phyloP scores from a whole-genome alignment of 306 rosid species.

The Nissolia schottii region DNA sequence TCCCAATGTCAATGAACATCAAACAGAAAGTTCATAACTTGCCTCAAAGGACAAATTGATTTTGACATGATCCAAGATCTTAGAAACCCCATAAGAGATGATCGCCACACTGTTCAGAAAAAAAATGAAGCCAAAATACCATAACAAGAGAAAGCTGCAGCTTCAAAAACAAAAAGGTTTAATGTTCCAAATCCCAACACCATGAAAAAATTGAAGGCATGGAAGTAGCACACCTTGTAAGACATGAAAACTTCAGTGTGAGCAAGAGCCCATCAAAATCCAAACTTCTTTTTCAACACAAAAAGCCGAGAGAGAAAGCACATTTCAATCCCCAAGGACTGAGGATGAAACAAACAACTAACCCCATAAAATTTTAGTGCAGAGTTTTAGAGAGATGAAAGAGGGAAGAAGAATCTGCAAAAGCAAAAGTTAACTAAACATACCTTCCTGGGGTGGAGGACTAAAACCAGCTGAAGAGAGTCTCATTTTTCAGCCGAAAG shows the following conservation, averaged over 20 bases:
- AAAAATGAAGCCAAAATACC: conserved; percentile 31
- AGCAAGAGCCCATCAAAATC: neutral
- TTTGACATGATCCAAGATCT: conserved; percentile 28
- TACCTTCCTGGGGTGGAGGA: conserved; percentile 93
- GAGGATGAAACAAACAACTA: conserved; percentile 5
- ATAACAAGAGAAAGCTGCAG: conserved; percentile 2
- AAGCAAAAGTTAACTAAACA: conserved; percentile 12
- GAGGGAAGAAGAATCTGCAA: conserved; percentile 3
- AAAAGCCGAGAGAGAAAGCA: neutral
- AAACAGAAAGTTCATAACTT: conserved; percentile 11
- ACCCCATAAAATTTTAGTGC: neutral
- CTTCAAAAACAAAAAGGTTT: neutral
- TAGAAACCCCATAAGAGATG: conserved; percentile 9
- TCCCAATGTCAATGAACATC: conserved; percentile 16
- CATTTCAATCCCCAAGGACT: neutral
- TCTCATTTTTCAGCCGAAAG: conserved; percentile 54
- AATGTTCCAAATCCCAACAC: conserved; percentile 5
- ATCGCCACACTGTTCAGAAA: neutral
- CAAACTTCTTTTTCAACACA: neutral
- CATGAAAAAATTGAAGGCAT: neutral
- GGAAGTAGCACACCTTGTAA: neutral
- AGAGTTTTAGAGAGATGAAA: neutral
- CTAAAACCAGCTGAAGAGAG: conserved; percentile 82
- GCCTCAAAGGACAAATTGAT: conserved; percentile 11
- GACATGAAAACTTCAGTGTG: neutral